Conservation (phyloP, 495 filamentous ascomycete species). For the Penicillium coffeae region DNA sequence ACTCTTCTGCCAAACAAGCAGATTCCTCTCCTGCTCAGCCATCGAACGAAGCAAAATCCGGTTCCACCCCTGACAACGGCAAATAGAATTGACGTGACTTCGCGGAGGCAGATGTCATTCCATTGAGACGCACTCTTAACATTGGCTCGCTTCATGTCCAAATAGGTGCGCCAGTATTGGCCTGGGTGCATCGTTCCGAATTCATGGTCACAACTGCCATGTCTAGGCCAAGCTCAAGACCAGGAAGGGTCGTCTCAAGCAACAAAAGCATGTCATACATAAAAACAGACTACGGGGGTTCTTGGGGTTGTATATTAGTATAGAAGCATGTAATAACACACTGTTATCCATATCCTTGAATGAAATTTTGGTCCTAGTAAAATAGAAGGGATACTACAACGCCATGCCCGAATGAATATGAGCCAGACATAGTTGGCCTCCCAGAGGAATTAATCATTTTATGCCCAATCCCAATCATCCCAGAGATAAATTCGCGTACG, state of each 20-base stretch:
- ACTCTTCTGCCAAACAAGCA: neutral
- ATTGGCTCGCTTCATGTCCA: too few species aligned
- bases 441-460: slow-evolving; percentile 7
- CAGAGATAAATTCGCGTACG: slow-evolving; percentile 15
- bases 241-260: too few species aligned
- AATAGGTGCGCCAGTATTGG: too few species aligned
- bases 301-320: neutral
- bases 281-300: too few species aligned
- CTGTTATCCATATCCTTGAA: too few species aligned
- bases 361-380: slow-evolving; percentile 2
- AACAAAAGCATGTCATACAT: too few species aligned
- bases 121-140: too few species aligned
- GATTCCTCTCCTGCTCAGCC: neutral
- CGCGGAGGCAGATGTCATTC: too few species aligned
- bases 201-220: too few species aligned
- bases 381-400: slow-evolving; percentile 7
- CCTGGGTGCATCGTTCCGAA: too few species aligned
- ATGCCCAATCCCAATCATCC: slow-evolving; percentile 6
- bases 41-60: neutral
- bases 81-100: neutral
- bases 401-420: slow-evolving; percentile 12
- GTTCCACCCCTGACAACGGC: neutral
- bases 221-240: too few species aligned
- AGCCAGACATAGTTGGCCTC: slow-evolving; percentile 1
- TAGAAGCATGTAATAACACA: neutral